Base-by-base conservation (phyloP, 2,329 filamentous ascomycete species). In the Fusarium sp. region DNA sequence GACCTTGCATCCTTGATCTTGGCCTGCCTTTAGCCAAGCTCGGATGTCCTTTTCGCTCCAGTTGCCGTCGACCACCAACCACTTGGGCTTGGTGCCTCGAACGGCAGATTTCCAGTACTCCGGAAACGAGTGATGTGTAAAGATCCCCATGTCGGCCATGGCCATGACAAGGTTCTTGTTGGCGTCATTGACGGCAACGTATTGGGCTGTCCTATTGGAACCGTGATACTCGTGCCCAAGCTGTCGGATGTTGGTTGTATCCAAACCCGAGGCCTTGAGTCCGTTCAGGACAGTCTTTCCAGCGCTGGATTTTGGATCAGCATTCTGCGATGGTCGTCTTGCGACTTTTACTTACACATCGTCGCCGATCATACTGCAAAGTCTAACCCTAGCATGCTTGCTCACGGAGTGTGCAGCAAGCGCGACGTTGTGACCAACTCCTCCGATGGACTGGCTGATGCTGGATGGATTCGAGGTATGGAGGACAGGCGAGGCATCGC, bases 101-200 rank as follows among this genome's bases (percentile, higher is more conserved):
- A 93, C 80, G 27, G 87, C 82, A 1, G 87, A 84, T 54, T 85
- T 84, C 89, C 90, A 93, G 69, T 85, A 81, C 8, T 83, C 77
- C 0, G 84, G 79, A 66, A 86, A 85, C 0, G 83, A 82, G 65
- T 85, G 81, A 14, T 80, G 76, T n/a, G 89, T 85, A 51, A 97
- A 87, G 73, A 97, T 95, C 60, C 85, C 87, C 93, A 98, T 97
- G 77, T 98, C 96, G 4, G 95, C 94, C 93, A 97, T 97, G 49
- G 93, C 95, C 68, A 97, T 80, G n/a, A 94, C 85, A 2, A 99
- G 87, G 68, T 94, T 91, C 78, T 93, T 96, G 64, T 90, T 88
- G 0, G 84, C 83, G 75, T 96, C 92, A 77, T 98, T 99, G 69
- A 98, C 84, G 14, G 95, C 91, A 3, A 98, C 87, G 77, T 98